These are phyloP conservation scores for Zalerion maritima DNA, from an alignment of 495 filamentous ascomycete genomes.

Conservation along the genomic window DNA sequence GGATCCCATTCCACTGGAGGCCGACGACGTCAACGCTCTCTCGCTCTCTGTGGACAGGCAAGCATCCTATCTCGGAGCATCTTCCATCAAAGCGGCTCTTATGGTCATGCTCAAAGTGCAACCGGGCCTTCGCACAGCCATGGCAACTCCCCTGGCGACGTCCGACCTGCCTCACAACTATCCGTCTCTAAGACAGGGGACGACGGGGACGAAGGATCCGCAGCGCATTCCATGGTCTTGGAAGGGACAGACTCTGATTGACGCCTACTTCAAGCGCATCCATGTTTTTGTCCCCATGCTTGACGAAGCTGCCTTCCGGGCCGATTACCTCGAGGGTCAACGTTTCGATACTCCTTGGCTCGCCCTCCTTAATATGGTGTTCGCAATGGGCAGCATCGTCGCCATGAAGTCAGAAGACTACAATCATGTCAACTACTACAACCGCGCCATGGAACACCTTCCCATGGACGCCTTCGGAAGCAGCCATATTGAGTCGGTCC, in stretches of 20 bases:
- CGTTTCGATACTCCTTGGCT: slow-evolving; percentile 61
- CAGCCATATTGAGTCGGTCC: slow-evolving; percentile 55
- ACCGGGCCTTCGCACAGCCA: slow-evolving; percentile 44
- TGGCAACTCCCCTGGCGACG: slow-evolving; percentile 35
- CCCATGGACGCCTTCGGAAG: slow-evolving; percentile 53
- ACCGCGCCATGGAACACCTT: slow-evolving; percentile 52
- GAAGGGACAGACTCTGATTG: slow-evolving; percentile 49
- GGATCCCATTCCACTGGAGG: slow-evolving; percentile 50
- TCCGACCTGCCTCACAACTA: slow-evolving; percentile 32
- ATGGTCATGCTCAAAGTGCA: slow-evolving; percentile 70
- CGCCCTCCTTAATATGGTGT: slow-evolving; percentile 64
- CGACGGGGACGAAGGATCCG: slow-evolving; percentile 29
- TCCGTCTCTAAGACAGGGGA: slow-evolving; percentile 32
- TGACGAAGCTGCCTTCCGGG: slow-evolving; percentile 59
- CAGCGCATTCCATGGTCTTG: slow-evolving; percentile 42
- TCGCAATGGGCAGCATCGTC: slow-evolving; percentile 63
- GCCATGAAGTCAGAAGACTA: slow-evolving; percentile 55
- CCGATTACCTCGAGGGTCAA: slow-evolving; percentile 52
- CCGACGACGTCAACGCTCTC: slow-evolving; percentile 70
- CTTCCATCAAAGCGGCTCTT: slow-evolving; percentile 65
- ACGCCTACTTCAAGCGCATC: slow-evolving; percentile 64
- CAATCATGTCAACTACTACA: slow-evolving; percentile 59
- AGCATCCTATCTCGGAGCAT: slow-evolving; percentile 68
- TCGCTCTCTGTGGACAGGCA: slow-evolving; percentile 57
- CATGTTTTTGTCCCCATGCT: slow-evolving; percentile 66